Percentiles rank a stretch among this genome's conserved stretches.
Conservation (phyloP, 2,329 filamentous ascomycete genomes). For the Phaeomoniella chlamydospora region DNA sequence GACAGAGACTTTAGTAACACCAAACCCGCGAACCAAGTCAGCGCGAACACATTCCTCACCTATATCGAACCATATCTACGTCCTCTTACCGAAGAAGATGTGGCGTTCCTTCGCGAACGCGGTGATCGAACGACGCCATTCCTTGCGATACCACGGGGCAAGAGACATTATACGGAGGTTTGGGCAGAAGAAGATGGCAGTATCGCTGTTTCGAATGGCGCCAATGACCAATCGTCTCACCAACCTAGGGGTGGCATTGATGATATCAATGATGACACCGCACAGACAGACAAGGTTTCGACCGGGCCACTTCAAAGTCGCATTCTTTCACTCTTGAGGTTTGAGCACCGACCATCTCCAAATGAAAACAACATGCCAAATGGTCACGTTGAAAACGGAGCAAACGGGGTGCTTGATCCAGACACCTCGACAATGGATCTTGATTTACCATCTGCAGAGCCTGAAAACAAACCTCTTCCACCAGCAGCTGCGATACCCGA, state of each 20-base stretch:
- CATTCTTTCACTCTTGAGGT: constrained; percentile 65
- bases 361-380: constrained; percentile 44
- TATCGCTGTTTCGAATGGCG: constrained; percentile 36
- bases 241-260: constrained; percentile 76
- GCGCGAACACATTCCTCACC: constrained; percentile 80
- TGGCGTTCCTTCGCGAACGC: constrained; percentile 80
- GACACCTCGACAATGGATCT: constrained; percentile 31
- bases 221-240: constrained; percentile 58
- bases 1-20: constrained; percentile 92
- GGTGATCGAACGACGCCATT: constrained; percentile 76
- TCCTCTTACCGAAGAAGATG: constrained; percentile 79
- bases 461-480: constrained; percentile 31
- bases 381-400: constrained; percentile 32
- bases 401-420: constrained; percentile 16
- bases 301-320: constrained; percentile 75
- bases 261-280: constrained; percentile 70
- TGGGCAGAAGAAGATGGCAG: constrained; percentile 87
- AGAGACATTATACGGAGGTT: constrained; percentile 72
- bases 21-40: constrained; percentile 88
- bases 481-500: constrained; percentile 72
- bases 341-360: constrained; percentile 42
- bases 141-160: constrained; percentile 69
- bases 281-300: constrained; percentile 78
- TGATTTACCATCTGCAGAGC: constrained; percentile 33
- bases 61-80: constrained; percentile 88